Evolutionary conservation across 305 asterid species (phyloP), one percentile per base, ranked within the genome.

Genomic region (Stenogyne calaminthoides): DNA sequence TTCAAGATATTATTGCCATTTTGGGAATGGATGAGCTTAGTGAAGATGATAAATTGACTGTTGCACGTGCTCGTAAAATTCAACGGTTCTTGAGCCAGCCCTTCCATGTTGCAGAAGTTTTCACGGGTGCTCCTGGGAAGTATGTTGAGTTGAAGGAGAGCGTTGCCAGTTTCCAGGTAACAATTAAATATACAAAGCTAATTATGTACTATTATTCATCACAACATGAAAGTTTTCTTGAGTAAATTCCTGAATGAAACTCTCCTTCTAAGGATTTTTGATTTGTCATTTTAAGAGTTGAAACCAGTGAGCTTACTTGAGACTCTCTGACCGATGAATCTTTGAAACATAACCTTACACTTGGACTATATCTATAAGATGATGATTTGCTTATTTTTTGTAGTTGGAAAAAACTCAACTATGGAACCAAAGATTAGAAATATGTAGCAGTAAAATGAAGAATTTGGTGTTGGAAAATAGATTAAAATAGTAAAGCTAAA

Each of bases 11-110:
- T 80, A 93, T 93, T 81, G 98, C 97, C 79, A 93, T 93, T 79
- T 83, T 93, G 55, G 98, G 98, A 77, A 89, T 93, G 98, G 98
- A 93, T 79, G 98, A 93, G 87, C 96, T 93, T 56, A 93, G 98
- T 84, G 98, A 93, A 78, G 98, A 93, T 36, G 98, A 91, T 84
- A 93, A 93, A 74, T 77, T 93, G 87, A 93, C 98, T 16, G 98
- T 93, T 49, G 94, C 97, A 0, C 98, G 97, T 80, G 98, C 98
- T 19, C 96, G 98, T 77, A 93, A 93, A 51, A 93, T 93, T 67
- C 91, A 84, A 67, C 70, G 91, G 60, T 93, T 89, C 80, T 80
- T 93, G 86, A 93, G 98, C 86, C 98, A 93, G 84, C 98, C 98
- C 46, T 93, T 93, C 96, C 98, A 93, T 77, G 98, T 93, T 36